A percentile compares a stretch with the other conserved stretches of the same genome.
These are phyloP conservation scores for Plectranthus barbatus DNA, from an alignment of 257 asterid species.

Conservation along the genomic window DNA sequence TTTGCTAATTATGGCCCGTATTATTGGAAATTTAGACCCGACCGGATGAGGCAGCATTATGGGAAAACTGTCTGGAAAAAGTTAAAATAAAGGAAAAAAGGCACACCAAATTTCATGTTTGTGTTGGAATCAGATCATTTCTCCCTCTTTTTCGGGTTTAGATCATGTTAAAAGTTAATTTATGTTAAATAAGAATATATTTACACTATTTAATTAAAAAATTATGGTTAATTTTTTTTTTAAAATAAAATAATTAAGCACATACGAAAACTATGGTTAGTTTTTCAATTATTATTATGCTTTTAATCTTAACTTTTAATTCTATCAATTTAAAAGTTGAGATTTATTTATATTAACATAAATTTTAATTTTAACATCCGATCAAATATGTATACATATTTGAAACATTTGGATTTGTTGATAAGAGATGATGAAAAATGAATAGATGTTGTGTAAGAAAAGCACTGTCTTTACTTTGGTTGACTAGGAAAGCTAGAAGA, in stretches of 20 bases:
- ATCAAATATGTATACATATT: too few species aligned
- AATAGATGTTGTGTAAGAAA: constrained; percentile 1
- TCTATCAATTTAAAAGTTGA: too few species aligned
- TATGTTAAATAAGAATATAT: too few species aligned
- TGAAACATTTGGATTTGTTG: background rate
- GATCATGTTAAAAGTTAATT: too few species aligned
- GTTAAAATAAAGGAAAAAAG: background rate
- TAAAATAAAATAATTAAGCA: too few species aligned
- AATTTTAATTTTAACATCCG: too few species aligned
- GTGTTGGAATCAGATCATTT: background rate
- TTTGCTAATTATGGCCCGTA: constrained; percentile 12
- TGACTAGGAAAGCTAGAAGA: background rate
- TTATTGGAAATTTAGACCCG: background rate
- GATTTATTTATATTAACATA: too few species aligned
- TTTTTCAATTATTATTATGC: too few species aligned
- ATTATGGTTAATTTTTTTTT: too few species aligned
- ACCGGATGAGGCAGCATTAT: background rate
- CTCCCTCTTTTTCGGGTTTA: background rate
- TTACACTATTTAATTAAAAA: too few species aligned
- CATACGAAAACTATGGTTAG: too few species aligned
- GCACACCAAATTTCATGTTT: background rate
- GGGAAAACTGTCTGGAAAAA: background rate
- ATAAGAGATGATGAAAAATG: background rate
- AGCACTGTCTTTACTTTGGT: background rate
- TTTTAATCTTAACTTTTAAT: too few species aligned